Evolutionary conservation across 2,329 filamentous ascomycete genomes (phyloP), one percentile per base, ranked within the genome.

Genomic region (Endocalyx cinctus): DNA sequence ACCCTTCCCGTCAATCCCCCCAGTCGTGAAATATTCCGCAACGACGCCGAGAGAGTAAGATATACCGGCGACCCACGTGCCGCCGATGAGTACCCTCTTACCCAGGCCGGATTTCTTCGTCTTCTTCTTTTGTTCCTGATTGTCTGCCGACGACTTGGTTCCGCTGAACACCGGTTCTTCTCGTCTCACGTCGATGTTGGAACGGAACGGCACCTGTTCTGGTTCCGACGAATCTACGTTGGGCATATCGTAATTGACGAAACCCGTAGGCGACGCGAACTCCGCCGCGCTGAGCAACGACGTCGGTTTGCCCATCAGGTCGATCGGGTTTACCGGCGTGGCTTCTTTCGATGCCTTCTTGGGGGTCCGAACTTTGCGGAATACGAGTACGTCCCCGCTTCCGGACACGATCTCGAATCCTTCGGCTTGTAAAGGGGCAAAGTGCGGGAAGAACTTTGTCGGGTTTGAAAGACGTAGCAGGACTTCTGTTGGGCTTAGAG

Each of bases 321-420:
- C 71, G 33, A 83, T 77, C 0, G 79, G 77, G 45, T 82, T 82
- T 43, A 77, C 52, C 11, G 48, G 43, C 17, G 38, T 13, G 18
- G 41, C 48, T 6, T 39, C n/a, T 23, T 35, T 31, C 12, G 28
- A 16, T 18, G 25, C 10, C 12, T 29, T 8, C 17, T 39, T 50
- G 12, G 39, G 26, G 2, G 48, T 43, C 7, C 67, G 63, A 4
- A 75, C 68, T 55, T 82, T 80, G 42, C 77, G 77, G 50, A 85
- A 82, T 4, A 87, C 70, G 17, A 86, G 65, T 5, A 84, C 65
- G 42, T 85, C 71, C 5, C 71, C 72, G 29, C 67, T 67, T 2
- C 79, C 80, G 3, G 79, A 77, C 2, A 80, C 70, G 25, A 84
- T 77, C 46, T 84, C 79, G 41, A 78, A 86, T 0, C 81, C 82